Conservation (phyloP, 208 protist species). For the Crithidia bombi region DNA sequence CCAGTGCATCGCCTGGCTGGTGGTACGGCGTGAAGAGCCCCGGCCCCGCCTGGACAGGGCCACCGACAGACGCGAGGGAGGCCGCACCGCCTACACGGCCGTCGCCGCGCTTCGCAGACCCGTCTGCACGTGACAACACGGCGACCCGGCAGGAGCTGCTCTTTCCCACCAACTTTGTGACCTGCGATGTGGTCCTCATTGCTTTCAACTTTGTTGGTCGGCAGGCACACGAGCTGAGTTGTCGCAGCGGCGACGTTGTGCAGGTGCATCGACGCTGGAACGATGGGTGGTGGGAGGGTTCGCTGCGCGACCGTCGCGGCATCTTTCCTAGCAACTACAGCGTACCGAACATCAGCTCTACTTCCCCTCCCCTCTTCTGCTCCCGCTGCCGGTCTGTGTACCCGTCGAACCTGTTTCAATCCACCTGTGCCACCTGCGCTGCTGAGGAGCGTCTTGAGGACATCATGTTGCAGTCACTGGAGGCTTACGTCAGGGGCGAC, state of each 20-base stretch:
- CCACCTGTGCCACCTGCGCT: constrained; percentile 40
- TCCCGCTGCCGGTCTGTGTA: constrained; percentile 53
- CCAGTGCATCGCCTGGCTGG: constrained; percentile 62
- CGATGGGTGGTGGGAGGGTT: constrained; percentile 90
- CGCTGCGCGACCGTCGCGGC: constrained; percentile 56
- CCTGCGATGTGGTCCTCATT: constrained; percentile 67
- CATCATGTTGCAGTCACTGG: constrained; percentile 50
- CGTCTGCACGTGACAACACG: background rate
- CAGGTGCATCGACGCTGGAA: constrained; percentile 84
- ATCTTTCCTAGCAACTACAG: constrained; percentile 91
- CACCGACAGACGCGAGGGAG: background rate
- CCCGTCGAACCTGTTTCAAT: constrained; percentile 20
- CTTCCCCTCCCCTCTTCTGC: constrained; percentile 69
- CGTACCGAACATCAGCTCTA: constrained; percentile 66
- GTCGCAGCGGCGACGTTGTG: constrained; percentile 60
- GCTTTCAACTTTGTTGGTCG: constrained; percentile 57
- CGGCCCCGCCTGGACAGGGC: constrained; percentile 22
- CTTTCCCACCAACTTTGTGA: constrained; percentile 78
- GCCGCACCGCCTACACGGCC: background rate
- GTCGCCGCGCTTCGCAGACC: constrained; percentile 22
- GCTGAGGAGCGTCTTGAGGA: constrained; percentile 46
- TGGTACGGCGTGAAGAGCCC: constrained; percentile 67
- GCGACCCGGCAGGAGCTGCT: constrained; percentile 32
- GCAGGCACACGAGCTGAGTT: constrained; percentile 53
- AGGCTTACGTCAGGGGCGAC: constrained; percentile 43